A percentile compares a stretch with the other conserved stretches of the same genome.
Conservation (phyloP, 495 filamentous ascomycete species). For the Penicillium malachiteum region DNA sequence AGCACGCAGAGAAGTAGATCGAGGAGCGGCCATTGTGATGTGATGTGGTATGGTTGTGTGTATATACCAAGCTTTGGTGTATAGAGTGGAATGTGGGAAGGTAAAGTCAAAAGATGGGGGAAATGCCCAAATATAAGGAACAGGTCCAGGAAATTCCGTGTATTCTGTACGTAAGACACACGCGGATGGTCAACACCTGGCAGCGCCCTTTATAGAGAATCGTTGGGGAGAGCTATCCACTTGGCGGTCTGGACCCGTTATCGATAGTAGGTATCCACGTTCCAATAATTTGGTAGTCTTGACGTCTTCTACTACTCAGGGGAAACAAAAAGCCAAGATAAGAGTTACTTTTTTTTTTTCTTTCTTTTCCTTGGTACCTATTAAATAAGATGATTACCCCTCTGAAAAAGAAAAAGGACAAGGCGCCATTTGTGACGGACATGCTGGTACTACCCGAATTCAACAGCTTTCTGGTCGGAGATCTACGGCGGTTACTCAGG, state of each 20-base stretch:
- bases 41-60: constrained; percentile 2
- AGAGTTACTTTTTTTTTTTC: background rate
- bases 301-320: constrained; percentile 14
- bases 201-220: constrained; percentile 23
- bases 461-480: background rate
- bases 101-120: constrained; percentile 2
- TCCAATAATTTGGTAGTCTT: constrained; percentile 13
- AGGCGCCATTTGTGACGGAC: background rate
- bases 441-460: background rate
- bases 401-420: background rate
- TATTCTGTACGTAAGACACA: constrained; percentile 3
- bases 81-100: constrained; percentile 3
- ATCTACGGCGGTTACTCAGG: background rate
- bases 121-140: too few species aligned
- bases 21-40: constrained; percentile 49
- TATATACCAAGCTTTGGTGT: constrained; percentile 4
- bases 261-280: constrained; percentile 19
- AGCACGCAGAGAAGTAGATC: constrained; percentile 49
- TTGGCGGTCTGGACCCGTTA: constrained; percentile 31
- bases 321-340: background rate
- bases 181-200: constrained; percentile 7
- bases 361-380: background rate
- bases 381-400: background rate
- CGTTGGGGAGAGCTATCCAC: constrained; percentile 34
- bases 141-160: background rate